These are phyloP conservation scores for Diaporthe amygdali DNA, from an alignment of 2,329 filamentous ascomycete genomes.

Conservation along the genomic window DNA sequence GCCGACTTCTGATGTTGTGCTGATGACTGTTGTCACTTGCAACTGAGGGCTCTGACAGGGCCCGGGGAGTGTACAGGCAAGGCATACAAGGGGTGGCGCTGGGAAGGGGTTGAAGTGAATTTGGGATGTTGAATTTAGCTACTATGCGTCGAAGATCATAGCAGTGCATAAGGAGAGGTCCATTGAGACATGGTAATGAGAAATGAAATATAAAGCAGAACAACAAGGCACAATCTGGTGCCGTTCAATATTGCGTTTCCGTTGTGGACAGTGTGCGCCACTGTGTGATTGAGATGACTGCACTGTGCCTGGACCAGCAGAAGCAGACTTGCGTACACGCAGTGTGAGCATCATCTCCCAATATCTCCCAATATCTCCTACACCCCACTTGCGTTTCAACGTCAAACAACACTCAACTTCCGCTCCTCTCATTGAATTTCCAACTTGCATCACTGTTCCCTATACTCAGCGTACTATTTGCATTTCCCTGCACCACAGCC, in stretches of 20 bases:
- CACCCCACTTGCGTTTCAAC: not conserved
- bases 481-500: not conserved
- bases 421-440: not conserved
- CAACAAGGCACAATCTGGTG: not conserved
- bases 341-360: not conserved
- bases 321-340: not conserved
- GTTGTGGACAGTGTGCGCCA: not conserved
- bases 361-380: not conserved
- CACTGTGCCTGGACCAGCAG: not conserved
- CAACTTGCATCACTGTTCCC: too few relatives aligned
- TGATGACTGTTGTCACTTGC: constrained; percentile 5
- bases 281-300: not conserved
- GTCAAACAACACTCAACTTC: not conserved
- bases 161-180: not conserved
- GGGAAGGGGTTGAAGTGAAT: not conserved
- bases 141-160: not conserved
- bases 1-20: not conserved
- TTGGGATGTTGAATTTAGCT: not conserved
- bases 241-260: not conserved
- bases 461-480: not conserved
- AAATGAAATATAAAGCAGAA: not conserved
- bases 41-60: not conserved
- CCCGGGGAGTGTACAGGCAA: not conserved
- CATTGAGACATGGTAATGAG: not conserved
- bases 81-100: not conserved